A percentile compares a stretch with the other conserved stretches of the same genome.
These are phyloP conservation scores for Phialophora tarda DNA, from an alignment of 2,329 filamentous ascomycete species.

Conservation along the genomic window DNA sequence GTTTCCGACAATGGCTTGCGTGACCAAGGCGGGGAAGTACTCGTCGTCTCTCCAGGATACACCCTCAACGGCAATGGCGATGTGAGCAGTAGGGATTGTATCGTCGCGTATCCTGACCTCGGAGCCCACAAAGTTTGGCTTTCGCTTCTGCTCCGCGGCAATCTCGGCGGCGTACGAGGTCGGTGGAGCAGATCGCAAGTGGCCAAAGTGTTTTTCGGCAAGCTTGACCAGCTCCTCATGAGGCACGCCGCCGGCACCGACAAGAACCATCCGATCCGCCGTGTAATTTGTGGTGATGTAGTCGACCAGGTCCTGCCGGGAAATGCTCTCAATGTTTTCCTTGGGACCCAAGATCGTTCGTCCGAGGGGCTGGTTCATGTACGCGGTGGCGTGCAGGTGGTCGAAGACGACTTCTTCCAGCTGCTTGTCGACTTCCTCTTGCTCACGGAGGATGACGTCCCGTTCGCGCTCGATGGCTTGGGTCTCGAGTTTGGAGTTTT, in stretches of 20 bases:
- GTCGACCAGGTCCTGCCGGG: constrained; percentile 83
- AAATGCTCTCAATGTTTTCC: constrained; percentile 97
- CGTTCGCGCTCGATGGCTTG: constrained; percentile 94
- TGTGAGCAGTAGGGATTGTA: constrained; percentile 93
- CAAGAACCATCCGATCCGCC: constrained; percentile 98
- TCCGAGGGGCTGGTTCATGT: constrained; percentile 93
- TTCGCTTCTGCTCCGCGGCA: constrained; percentile 77
- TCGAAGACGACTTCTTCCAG: constrained; percentile 99
- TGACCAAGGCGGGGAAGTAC: constrained; percentile 97
- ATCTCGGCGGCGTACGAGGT: constrained; percentile 74
- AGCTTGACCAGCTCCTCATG: constrained; percentile 94
- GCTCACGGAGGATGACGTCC: constrained; percentile 97
- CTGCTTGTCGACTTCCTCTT: constrained; percentile 99
- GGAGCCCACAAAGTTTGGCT: constrained; percentile 94
- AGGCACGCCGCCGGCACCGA: constrained; percentile 90
- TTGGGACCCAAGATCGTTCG: constrained; percentile 97
- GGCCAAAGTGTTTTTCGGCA: constrained; percentile 92
- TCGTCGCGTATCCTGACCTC: constrained; percentile 96
- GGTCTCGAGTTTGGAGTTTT: constrained; percentile 97
- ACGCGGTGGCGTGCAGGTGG: constrained; percentile 97
- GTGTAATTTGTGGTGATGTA: constrained; percentile 99
- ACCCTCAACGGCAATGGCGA: constrained; percentile 97
- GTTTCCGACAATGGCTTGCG: constrained; percentile 98
- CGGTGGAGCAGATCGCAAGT: constrained; percentile 75
- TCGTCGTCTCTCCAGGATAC: constrained; percentile 99